Evolutionary conservation across 225 moss, liverwort and hornwort genomes (phyloP).

Genomic region (Marchantia polymorpha): DNA sequence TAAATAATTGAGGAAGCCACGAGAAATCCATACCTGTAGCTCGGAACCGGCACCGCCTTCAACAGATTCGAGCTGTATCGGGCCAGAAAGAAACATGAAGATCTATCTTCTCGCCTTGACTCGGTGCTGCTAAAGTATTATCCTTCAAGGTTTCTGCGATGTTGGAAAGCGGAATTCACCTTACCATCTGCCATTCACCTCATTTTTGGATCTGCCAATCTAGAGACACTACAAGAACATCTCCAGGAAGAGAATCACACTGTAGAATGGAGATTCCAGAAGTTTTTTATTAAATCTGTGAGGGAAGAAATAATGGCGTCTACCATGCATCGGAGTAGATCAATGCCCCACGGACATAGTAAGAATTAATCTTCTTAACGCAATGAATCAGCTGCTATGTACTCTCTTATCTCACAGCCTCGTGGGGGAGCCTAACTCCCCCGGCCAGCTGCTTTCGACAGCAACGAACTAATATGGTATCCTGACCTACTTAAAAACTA

Average conservation of each 20-base stretch:
- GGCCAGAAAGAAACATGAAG: no score
- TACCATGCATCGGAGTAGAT: constrained; percentile 22
- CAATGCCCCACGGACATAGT: constrained; percentile 7
- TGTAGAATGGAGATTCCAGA: not conserved
- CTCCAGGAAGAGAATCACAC: not conserved
- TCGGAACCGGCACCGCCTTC: no score
- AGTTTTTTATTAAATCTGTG: constrained; percentile 2
- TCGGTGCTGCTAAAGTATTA: no score
- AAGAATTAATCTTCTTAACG: constrained; percentile 1
- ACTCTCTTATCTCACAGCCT: constrained; percentile 21
- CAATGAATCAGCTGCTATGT: not conserved
- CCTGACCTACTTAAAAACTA: constrained; percentile 5
- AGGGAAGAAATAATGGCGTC: constrained; percentile 23
- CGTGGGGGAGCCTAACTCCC: constrained; percentile 15
- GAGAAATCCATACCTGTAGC: no score
- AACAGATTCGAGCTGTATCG: no score
- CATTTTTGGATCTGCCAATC: no score
- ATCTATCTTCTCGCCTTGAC: no score
- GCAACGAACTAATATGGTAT: not conserved
- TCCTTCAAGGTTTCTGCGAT: no score
- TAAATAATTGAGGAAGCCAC: no score
- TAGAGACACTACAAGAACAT: no score
- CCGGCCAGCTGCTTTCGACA: constrained; percentile 4
- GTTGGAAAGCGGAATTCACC: no score
- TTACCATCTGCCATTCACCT: no score